Evolutionary conservation across 495 filamentous ascomycete species (phyloP), one percentile per base, ranked within the genome.

Genomic region (Aspergillus hancockii): DNA sequence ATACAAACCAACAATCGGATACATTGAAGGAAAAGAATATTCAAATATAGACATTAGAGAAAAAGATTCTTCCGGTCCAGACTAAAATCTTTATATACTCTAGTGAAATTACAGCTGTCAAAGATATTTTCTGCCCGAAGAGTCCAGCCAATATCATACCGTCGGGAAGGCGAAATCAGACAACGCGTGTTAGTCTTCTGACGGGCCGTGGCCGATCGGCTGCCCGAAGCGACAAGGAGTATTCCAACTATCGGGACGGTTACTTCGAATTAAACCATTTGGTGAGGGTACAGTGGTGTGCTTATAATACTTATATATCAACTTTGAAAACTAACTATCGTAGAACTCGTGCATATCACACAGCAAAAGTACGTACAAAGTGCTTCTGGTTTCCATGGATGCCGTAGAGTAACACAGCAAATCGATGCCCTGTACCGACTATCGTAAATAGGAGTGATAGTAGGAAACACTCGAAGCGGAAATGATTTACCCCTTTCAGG

Each of bases 401-500:
- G 25, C 25, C n/a, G 46, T 19, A 49, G 46, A 22, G n/a, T 23
- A 49, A 49, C 5, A 10, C 14, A 22, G 21, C 46, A 7, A 28
- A 28, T 28, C 25, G 7, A 28, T 28, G 25, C 7, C 7, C 25
- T 3, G 25, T 7, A 28, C 7, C 25, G 3, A 28, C 3, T 28
- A n/a, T 28, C 7, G 25, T 28, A n/a, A n/a, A n/a, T n/a, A n/a
- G n/a, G n/a, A n/a, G n/a, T n/a, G n/a, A 28, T 28, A 28, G 3
- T 28, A 28, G 25, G 25, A 28, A 3, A 28, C 25, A 28, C 25
- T 28, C 34, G 34, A 36, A 36, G 49, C 59, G 73, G 71, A 46
- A 56, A 23, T 65, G 57, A 63, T 41, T 47, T 67, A 52, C 41
- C 62, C 67, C 64, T 60, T 18, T 0, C 14, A 28, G 65, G 67